Conservation (phyloP, 2,329 filamentous ascomycete genomes). For the Pseudogymnoascus sp. region DNA sequence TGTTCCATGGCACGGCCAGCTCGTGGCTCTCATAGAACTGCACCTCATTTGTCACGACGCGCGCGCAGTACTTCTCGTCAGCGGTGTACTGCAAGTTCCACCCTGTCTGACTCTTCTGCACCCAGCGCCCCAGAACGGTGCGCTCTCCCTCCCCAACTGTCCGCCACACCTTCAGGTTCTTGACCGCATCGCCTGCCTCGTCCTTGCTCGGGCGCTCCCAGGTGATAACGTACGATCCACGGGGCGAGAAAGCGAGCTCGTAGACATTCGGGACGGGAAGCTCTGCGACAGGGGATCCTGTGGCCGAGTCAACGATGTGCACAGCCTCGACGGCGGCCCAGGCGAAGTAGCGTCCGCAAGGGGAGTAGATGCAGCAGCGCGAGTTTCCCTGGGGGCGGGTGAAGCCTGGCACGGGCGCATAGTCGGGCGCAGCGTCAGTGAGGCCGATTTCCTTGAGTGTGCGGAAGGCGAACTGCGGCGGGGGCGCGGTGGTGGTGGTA, state of each 20-base stretch:
- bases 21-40: conserved; percentile 92
- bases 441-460: conserved; percentile 95
- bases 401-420: conserved; percentile 79
- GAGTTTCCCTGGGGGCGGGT: conserved; percentile 84
- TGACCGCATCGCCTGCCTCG: conserved; percentile 83
- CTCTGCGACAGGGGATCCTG: conserved; percentile 65
- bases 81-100: conserved; percentile 97
- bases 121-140: conserved; percentile 76
- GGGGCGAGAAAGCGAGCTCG: conserved; percentile 89
- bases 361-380: conserved; percentile 90
- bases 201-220: conserved; percentile 94
- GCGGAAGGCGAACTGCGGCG: conserved; percentile 93
- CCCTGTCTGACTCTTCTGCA: conserved; percentile 90
- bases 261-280: conserved; percentile 79
- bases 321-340: conserved; percentile 88
- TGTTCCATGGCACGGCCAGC: conserved; percentile 85
- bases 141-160: conserved; percentile 60
- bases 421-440: conserved; percentile 83
- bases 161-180: conserved; percentile 96
- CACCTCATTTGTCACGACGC: conserved; percentile 91
- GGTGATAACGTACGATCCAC: conserved; percentile 87
- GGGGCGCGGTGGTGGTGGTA: conserved; percentile 28
- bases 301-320: conserved; percentile 73
- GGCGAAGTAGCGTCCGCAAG: conserved; percentile 91
- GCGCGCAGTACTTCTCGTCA: conserved; percentile 89